These are phyloP conservation scores for Simplicillium aogashimaense DNA, from an alignment of 2,329 filamentous ascomycete species.

Conservation along the genomic window DNA sequence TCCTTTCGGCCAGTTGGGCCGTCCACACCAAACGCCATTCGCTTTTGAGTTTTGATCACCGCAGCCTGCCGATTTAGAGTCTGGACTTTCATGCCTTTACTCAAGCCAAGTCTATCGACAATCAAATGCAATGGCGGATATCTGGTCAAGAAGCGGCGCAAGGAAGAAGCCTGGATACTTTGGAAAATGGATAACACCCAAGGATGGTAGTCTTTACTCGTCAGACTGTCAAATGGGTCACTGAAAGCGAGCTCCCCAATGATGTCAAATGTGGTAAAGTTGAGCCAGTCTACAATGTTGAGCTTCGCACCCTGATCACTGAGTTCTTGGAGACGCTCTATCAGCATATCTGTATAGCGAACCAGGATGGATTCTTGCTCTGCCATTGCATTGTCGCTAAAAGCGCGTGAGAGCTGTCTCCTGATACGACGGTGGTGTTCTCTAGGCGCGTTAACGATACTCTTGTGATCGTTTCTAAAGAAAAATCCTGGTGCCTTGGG, in stretches of 20 bases:
- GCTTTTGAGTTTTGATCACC: constrained; percentile 11
- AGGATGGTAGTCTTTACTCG: constrained; percentile 15
- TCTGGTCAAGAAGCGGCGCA: constrained; percentile 6
- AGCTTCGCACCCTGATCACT: constrained; percentile 5
- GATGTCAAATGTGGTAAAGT: constrained; percentile 29
- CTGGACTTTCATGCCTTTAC: background rate
- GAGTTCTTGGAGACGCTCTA: constrained; percentile 10
- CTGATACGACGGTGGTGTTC: constrained; percentile 12
- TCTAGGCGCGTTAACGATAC: constrained; percentile 8
- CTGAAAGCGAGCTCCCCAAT: constrained; percentile 30
- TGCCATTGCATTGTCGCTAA: constrained; percentile 17
- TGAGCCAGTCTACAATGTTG: constrained; percentile 22
- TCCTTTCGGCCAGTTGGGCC: constrained; percentile 10
- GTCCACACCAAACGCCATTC: constrained; percentile 11
- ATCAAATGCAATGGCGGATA: constrained; percentile 5
- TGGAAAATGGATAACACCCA: constrained; percentile 14
- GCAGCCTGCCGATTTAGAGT: constrained; percentile 8
- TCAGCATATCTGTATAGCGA: constrained; percentile 15
- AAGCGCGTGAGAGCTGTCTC: constrained; percentile 17
- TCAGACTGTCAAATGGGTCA: constrained; percentile 27
- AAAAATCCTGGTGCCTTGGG: constrained; percentile 1
- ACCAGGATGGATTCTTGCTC: constrained; percentile 18
- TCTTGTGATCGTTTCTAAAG: constrained; percentile 7
- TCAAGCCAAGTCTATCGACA: background rate
- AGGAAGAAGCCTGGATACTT: constrained; percentile 2